Evolutionary conservation across 352 stramenopile species (phyloP), one percentile per base, ranked within the genome.

Genomic region (Globisporangium spinosum): DNA sequence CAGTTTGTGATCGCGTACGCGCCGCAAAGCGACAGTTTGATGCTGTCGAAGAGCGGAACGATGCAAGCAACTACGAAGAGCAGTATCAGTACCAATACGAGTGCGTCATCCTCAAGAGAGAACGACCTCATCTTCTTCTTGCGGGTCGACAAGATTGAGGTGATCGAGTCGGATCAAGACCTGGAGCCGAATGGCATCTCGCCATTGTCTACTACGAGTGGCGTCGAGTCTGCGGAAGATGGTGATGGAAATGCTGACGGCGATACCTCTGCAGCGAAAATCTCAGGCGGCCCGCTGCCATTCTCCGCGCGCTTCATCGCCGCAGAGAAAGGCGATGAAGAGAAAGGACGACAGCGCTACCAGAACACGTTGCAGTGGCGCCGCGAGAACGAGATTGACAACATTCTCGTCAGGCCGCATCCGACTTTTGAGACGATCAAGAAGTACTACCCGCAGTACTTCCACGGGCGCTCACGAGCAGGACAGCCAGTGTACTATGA

Each of bases 361-460:
- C 67, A 91, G 61, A 81, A 78, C 70, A 96, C 84, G 13, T 66
- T 93, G n/a, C 73, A 95, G 70, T 97, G 90, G 90, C 82, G 90
- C 32, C 77, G 87, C 15, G 87, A 93, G 64, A 91, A 97, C 65
- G 72, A 82, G 25, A 91, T 97, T 23, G 91, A 97, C 70, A 72
- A 88, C 56, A 97, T 97, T 35, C 82, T 97, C 56, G 76, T 95
- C 47, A 83, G 78, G 51, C 77, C 87, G 13, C 87, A 96, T 56
- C 82, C 74, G 27, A 89, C 83, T 22, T 97, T 96, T 67, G 79
- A 91, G 27, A 83, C 78, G 5, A 97, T 97, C 82, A 97, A 97
- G 76, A 85, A 91, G 69, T 94, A 96, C 64, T 97, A 97, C 58
- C 91, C 91, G 15, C 91, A 97, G 69, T 97, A 89, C 69, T 96